Conservation (phyloP, 208 protist species). For the Lotmaria passim region DNA sequence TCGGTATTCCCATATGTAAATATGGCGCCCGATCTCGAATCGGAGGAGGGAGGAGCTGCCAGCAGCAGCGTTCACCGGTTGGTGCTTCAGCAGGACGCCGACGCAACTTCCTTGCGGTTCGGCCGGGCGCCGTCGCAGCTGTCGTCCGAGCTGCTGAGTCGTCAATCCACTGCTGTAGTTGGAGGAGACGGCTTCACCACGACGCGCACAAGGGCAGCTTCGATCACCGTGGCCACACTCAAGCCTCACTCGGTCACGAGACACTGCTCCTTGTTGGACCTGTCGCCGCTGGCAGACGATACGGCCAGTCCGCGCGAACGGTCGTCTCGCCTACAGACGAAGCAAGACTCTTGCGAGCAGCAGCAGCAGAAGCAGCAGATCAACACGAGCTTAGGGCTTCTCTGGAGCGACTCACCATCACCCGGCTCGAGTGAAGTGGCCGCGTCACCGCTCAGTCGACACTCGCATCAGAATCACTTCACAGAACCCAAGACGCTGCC, state of each 20-base stretch:
- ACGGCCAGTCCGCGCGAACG: neutral
- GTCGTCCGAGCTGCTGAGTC: neutral
- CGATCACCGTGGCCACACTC: neutral
- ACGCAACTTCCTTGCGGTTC: neutral
- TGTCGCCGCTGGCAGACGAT: neutral
- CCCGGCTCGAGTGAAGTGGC: neutral
- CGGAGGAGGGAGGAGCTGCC: neutral
- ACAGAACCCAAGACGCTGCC: no score
- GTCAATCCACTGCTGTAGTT: neutral
- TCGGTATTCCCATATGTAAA: no score
- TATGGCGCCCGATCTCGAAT: no score
- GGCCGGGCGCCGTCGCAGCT: neutral
- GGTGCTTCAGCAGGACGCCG: no score
- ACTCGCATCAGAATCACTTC: no score
- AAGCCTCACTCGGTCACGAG: neutral
- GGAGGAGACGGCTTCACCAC: constrained; percentile 8
- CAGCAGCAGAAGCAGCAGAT: neutral
- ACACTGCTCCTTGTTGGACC: neutral
- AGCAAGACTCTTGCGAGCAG: neutral
- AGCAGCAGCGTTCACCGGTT: no score
- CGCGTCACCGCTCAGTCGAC: neutral
- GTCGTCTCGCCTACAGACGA: no score
- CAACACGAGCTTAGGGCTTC: neutral
- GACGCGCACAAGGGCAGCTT: constrained; percentile 4
- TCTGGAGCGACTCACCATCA: constrained; percentile 1